Base-by-base conservation (phyloP, 1,284 basidiomycete species). In the Sanghuangporus sanghuang region DNA sequence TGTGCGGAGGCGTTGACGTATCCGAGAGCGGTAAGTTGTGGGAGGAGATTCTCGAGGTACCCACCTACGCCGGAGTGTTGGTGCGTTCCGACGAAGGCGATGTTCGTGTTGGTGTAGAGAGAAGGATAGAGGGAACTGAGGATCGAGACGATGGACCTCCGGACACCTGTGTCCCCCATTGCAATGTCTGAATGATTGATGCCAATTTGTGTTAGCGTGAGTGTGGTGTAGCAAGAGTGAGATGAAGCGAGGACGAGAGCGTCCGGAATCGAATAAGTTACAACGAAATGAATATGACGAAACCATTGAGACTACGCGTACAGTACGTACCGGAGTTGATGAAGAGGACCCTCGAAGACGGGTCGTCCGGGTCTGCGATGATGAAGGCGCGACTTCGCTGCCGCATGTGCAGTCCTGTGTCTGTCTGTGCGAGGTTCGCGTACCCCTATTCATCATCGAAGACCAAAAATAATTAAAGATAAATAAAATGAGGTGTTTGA, bases 341-440 rank as follows among this genome's bases (percentile, higher is more conserved):
- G 71, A 92, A 88, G 2, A 93, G 82, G 66, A 93, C 74, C 23
- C 89, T 80, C 61, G 87, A 81, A 42, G 79, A 74, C 2, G 86
- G 75, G 52, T 80, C 74, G 35, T 79, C 69, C 35, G 83, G 74
- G 61, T 88, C 85, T 14, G 89, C 90, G 42, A 93, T 76, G 68
- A 93, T 87, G 74, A 89, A 93, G 0, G 88, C 90, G 12, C 92
- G 84, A 68, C 85, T 86, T 53, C 88, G 83, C 71, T 91, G 85
- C 9, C 91, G 82, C 86, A 93, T 89, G 72, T 93, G 89, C 60
- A 93, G 76, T 3, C 92, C 91, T 0, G 87, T 90, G 71, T 88
- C 88, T 1, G 83, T 87, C 71, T 93, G 92, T 0, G 78, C 72
- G 9, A 87, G 72, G 14, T 76, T 81, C 0, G 90, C 90, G 71